phyloP scores from a whole-genome alignment of 2,329 filamentous ascomycete species.

The Fusarium marasasianum region DNA sequence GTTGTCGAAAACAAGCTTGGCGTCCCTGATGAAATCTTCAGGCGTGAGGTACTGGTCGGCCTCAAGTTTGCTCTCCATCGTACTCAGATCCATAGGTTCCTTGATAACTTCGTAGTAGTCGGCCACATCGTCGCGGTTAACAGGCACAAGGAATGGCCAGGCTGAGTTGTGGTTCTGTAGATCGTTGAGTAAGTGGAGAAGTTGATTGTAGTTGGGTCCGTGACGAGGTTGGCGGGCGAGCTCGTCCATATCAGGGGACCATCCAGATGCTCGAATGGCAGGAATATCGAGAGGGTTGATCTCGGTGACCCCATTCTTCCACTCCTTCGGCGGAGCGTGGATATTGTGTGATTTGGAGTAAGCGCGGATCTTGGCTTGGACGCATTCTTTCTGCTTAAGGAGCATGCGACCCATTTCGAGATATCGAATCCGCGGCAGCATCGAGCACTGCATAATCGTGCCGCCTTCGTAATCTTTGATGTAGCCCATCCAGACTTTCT shows the following conservation, averaged over 20 bases:
- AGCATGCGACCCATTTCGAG: constrained; percentile 93
- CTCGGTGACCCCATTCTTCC: constrained; percentile 76
- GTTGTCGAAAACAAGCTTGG: constrained; percentile 90
- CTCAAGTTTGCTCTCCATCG: constrained; percentile 96
- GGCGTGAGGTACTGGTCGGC: constrained; percentile 91
- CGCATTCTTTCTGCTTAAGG: constrained; percentile 94
- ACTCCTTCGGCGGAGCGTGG: constrained; percentile 85
- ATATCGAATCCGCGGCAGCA: constrained; percentile 95
- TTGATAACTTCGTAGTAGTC: constrained; percentile 99
- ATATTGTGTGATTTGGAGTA: constrained; percentile 90
- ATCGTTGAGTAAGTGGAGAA: constrained; percentile 91
- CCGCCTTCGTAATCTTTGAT: constrained; percentile 99
- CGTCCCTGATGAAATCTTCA: constrained; percentile 91
- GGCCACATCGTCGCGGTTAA: constrained; percentile 95
- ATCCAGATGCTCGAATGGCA: constrained; percentile 90
- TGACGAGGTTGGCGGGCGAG: constrained; percentile 93
- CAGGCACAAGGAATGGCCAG: constrained; percentile 94
- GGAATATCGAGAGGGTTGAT: constrained; percentile 89
- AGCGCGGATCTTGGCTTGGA: constrained; percentile 92
- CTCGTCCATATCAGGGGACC: constrained; percentile 98
- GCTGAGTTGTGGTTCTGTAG: constrained; percentile 92
- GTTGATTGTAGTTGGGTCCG: constrained; percentile 94
- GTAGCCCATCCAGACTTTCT: constrained; percentile 96
- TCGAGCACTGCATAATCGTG: constrained; percentile 98
- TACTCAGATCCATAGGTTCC: constrained; percentile 94